These are phyloP conservation scores for Elymus sibiricus DNA, from an alignment of 176 grass and related monocot genomes.

Conservation along the genomic window DNA sequence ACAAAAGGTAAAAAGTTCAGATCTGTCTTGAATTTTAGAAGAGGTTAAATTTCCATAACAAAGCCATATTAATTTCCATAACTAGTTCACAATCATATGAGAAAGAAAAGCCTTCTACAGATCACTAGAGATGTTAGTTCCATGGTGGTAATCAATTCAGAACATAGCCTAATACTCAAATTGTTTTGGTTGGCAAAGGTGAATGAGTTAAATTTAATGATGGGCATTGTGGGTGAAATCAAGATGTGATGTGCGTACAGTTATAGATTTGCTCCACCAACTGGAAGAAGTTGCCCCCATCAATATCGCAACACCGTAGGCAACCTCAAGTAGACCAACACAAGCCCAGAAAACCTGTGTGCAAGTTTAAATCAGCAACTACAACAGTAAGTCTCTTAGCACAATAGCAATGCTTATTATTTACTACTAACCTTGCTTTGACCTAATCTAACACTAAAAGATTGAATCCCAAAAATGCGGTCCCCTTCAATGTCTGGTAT, in stretches of 20 bases:
- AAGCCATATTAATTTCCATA: too few relatives aligned
- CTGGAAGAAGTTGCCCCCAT: constrained; percentile 69
- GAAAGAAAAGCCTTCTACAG: not conserved
- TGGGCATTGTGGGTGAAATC: not conserved
- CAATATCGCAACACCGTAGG: constrained; percentile 65
- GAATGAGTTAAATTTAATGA: not conserved
- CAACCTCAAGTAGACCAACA: constrained; percentile 79
- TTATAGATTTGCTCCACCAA: constrained; percentile 77
- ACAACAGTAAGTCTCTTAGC: not conserved
- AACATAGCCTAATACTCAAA: not conserved
- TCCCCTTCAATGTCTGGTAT: constrained; percentile 97
- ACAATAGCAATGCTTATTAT: not conserved
- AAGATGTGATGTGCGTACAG: constrained; percentile 39
- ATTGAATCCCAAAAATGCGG: constrained; percentile 85
- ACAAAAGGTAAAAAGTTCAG: not conserved
- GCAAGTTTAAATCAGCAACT: constrained; percentile 25
- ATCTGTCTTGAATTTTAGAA: not conserved
- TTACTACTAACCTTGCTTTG: constrained; percentile 64
- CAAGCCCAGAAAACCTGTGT: constrained; percentile 93
- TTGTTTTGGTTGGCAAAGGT: not conserved
- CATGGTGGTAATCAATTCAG: not conserved
- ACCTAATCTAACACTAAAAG: constrained; percentile 80
- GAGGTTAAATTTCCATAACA: not conserved
- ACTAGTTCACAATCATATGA: not conserved
- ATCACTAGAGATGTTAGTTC: not conserved